Evolutionary conservation across 2,329 filamentous ascomycete species (phyloP).

Genomic region (Xylaria arbuscula): DNA sequence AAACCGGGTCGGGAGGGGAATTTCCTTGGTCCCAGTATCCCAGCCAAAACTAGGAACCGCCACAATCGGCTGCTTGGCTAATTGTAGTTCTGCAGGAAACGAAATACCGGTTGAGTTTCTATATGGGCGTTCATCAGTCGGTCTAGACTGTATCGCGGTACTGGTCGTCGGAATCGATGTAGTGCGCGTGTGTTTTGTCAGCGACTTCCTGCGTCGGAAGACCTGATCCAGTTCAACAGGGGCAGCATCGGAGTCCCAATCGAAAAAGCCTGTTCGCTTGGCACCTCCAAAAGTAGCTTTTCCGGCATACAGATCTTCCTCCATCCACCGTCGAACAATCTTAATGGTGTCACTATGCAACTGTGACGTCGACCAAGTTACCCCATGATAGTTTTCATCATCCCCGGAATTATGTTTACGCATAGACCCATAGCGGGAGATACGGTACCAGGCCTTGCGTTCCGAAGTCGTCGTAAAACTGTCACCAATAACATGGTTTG

Average conservation of each 20-base stretch:
- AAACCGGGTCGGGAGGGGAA: slow-evolving; percentile 13
- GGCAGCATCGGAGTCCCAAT: slow-evolving; percentile 68
- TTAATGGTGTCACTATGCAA: slow-evolving; percentile 65
- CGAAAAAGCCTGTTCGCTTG: slow-evolving; percentile 64
- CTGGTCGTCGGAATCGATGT: slow-evolving; percentile 42
- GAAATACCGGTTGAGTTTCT: slow-evolving; percentile 41
- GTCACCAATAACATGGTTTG: slow-evolving; percentile 62
- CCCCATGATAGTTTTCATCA: slow-evolving; percentile 68
- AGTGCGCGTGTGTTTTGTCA: slow-evolving; percentile 43
- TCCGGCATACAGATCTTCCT: slow-evolving; percentile 69
- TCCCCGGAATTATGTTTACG: slow-evolving; percentile 67
- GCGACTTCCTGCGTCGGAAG: slow-evolving; percentile 53
- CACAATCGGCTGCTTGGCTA: neutral
- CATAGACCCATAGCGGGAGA: slow-evolving; percentile 70
- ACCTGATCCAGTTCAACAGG: slow-evolving; percentile 62
- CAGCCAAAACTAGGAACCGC: slow-evolving; percentile 43
- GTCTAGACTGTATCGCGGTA: slow-evolving; percentile 1
- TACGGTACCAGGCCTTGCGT: slow-evolving; percentile 73
- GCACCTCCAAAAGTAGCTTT: slow-evolving; percentile 59
- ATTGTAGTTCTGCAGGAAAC: slow-evolving; percentile 16
- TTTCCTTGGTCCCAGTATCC: slow-evolving; percentile 36
- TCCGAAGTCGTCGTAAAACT: slow-evolving; percentile 66
- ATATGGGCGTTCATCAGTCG: slow-evolving; percentile 21
- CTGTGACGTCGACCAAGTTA: slow-evolving; percentile 67
- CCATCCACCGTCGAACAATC: slow-evolving; percentile 73